phyloP scores from a whole-genome alignment of 306 rosid species.

The Parietaria judaica region DNA sequence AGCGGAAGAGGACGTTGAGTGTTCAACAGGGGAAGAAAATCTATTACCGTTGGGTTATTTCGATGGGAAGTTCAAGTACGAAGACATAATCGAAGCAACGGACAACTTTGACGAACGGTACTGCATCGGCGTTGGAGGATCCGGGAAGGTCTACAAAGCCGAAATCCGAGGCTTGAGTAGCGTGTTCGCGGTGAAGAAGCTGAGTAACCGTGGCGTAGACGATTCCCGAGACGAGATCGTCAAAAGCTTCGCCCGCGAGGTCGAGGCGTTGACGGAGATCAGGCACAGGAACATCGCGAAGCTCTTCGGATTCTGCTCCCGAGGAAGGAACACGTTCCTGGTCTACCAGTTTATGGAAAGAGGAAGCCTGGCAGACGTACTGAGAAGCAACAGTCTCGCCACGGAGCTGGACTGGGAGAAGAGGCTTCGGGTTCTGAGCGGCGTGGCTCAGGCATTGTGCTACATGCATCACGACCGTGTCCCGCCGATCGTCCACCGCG shows the following conservation, averaged over 20 bases:
- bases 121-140: constrained; percentile 27
- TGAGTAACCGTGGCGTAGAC: background rate
- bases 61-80: constrained; percentile 15
- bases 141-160: constrained; percentile 22
- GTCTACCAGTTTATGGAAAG: constrained; percentile 19
- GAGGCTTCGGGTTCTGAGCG: constrained; percentile 17
- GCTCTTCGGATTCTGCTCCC: constrained; percentile 19
- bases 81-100: constrained; percentile 21
- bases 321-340: background rate
- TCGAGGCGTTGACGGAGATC: constrained; percentile 9
- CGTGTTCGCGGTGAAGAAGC: constrained; percentile 19
- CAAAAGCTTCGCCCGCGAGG: constrained; percentile 9
- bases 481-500: constrained; percentile 21
- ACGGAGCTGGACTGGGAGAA: constrained; percentile 14
- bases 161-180: background rate
- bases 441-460: constrained; percentile 16
- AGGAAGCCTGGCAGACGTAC: constrained; percentile 12
- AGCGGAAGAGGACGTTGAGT: background rate
- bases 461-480: constrained; percentile 22
- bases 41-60: background rate
- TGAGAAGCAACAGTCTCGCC: constrained; percentile 11
- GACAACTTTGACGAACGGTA: constrained; percentile 10
- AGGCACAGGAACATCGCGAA: constrained; percentile 25
- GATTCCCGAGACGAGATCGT: background rate
- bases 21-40: background rate